phyloP scores from a whole-genome alignment of 2,329 filamentous ascomycete species.

The Dissoconium aciculare region DNA sequence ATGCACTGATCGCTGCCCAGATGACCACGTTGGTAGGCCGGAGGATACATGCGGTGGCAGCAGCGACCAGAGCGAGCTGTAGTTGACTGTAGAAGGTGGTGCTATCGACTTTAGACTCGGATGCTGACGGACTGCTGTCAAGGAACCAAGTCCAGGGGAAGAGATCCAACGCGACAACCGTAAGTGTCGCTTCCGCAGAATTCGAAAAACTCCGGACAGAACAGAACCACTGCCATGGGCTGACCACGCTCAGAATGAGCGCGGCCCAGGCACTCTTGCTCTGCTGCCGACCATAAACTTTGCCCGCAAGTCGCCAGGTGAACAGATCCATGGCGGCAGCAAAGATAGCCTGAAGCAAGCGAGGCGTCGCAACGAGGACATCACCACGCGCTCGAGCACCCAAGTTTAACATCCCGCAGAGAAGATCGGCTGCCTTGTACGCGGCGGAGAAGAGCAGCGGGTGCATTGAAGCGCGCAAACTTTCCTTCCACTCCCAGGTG shows the following conservation, averaged over 20 bases:
- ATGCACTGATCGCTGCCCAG: constrained; percentile 54
- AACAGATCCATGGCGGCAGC: constrained; percentile 71
- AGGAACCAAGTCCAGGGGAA: constrained; percentile 61
- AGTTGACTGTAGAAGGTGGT: constrained; percentile 4
- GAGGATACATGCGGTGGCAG: constrained; percentile 68
- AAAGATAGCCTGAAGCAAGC: constrained; percentile 59
- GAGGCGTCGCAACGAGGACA: constrained; percentile 57
- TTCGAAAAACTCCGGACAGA: constrained; percentile 90
- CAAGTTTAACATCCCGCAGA: constrained; percentile 41
- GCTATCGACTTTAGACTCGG: constrained; percentile 23
- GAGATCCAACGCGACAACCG: constrained; percentile 58
- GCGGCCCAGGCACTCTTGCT: constrained; percentile 48
- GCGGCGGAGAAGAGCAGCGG: constrained; percentile 68
- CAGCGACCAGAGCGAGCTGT: constrained; percentile 50
- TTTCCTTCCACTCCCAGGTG: constrained; percentile 93
- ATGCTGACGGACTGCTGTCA: constrained; percentile 29
- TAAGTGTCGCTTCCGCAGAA: constrained; percentile 79
- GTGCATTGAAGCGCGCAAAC: constrained; percentile 78
- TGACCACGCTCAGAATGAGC: constrained; percentile 54
- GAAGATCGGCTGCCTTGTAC: constrained; percentile 48
- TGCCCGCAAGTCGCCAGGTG: constrained; percentile 67
- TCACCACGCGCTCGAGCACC: constrained; percentile 45
- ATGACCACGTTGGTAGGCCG: constrained; percentile 81
- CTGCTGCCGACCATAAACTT: constrained; percentile 53
- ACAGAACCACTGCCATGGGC: constrained; percentile 94